Base-by-base conservation (phyloP, 2,329 filamentous ascomycete species). In the Penicillium sp. region DNA sequence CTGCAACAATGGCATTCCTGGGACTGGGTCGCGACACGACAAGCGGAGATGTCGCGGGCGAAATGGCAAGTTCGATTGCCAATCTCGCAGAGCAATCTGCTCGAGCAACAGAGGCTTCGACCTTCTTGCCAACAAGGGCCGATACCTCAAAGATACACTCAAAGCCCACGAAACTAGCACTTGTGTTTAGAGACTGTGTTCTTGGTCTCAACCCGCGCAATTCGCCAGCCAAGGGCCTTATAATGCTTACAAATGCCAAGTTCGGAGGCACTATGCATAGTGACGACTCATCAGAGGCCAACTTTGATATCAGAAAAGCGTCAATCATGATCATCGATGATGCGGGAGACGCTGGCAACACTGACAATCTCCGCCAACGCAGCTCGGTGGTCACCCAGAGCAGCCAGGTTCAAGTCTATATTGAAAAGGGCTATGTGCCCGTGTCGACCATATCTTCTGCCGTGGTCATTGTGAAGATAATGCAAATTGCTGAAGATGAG, bases 391-490 rank as follows among this genome's bases (percentile, higher is more conserved):
- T 55, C 18, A 44, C 50, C 7, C 60, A 64, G 41, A 69, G 65
- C 36, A 68, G 63, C 25, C 75, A 79, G 43, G 60, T 78, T 7
- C 62, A 69, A 14, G 63, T 70, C 18, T 59, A 83, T 41, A 63
- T 80, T 38, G 70, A 77, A 5, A 74, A 77, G 53, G 93, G 93
- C 0, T 98, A 83, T 58, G 88, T 95, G 5, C 84, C 88, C 29
- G 81, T 98, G 21, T 89, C 87, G 54, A 87, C 86, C 33, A 86
- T 96, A 30, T 94, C 89, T 13, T 84, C 89, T 2, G 89, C 90
- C 0, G 85, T 81, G 46, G 78, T 81, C 1, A 70, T 72, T 2
- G 74, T 93, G 2, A 78, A 80, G 32, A 71, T 90, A 9, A 68
- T 72, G 15, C 71, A 75, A 7, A 72, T 76, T 27, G 72, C 73